These are phyloP conservation scores for Tricholoma sp. DNA, from an alignment of 768 basidiomycete species.

Conservation along the genomic window DNA sequence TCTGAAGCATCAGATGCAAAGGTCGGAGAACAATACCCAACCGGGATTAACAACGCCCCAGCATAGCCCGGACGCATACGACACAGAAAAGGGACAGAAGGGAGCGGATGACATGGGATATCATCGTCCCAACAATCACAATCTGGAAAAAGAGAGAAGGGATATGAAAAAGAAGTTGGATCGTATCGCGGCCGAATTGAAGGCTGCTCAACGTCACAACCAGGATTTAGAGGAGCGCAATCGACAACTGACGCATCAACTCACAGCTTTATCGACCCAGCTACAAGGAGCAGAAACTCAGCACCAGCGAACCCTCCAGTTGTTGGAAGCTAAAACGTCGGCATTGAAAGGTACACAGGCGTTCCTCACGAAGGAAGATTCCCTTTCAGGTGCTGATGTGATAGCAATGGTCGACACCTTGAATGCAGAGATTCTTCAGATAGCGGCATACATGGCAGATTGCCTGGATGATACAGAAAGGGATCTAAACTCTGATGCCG, in stretches of 20 bases:
- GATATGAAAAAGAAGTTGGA: not conserved
- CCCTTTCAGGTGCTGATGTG: constrained; percentile 17
- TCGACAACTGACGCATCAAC: constrained; percentile 1
- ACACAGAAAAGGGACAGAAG: not conserved
- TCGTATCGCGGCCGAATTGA: not conserved
- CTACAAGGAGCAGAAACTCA: constrained; percentile 6
- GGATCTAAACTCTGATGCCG: not conserved
- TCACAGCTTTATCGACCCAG: constrained; percentile 4
- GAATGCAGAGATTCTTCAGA: constrained; percentile 46
- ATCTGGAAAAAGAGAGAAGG: not conserved
- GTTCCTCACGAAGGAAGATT: constrained; percentile 13
- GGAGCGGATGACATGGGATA: not conserved
- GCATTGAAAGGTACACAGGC: constrained; percentile 14
- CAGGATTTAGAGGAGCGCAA: not conserved
- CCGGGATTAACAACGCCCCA: not conserved
- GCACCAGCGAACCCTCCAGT: constrained; percentile 5
- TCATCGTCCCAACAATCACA: not conserved
- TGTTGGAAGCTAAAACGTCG: constrained; percentile 8
- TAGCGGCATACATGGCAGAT: constrained; percentile 40
- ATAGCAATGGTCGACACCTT: constrained; percentile 30
- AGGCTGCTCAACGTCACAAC: not conserved
- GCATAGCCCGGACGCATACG: not conserved
- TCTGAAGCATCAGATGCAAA: not conserved
- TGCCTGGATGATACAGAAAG: constrained; percentile 8
- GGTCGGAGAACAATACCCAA: not conserved